Percentiles rank a stretch among this genome's conserved stretches.
Conservation (phyloP, 352 stramenopile genomes). For the Pythium rhizo-oryzae region DNA sequence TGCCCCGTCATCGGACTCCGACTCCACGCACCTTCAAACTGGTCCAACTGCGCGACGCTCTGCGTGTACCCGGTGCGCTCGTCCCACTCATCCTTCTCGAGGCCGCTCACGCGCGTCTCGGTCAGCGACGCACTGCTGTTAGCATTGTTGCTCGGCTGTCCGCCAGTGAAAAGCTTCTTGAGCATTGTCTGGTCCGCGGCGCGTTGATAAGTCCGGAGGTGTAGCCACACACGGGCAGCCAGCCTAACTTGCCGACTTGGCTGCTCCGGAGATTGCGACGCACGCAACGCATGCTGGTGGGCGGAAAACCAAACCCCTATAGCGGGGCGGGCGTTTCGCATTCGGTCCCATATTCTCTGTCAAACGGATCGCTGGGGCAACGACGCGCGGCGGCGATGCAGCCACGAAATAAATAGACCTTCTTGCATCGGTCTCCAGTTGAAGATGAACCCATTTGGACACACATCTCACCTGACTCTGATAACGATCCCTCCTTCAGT, state of each 20-base stretch:
- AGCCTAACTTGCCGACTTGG: too few species aligned
- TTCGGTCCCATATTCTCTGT: too few species aligned
- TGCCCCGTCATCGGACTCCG: too few species aligned
- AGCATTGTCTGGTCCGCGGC: constrained; percentile 40
- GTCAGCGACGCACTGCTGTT: constrained; percentile 12
- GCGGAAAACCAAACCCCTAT: too few species aligned
- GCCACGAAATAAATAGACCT: too few species aligned
- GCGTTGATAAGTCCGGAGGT: background rate
- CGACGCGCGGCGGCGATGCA: too few species aligned
- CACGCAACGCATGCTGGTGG: background rate
- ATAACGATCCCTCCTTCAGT: background rate
- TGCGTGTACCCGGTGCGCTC: constrained; percentile 15
- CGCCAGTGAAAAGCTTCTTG: constrained; percentile 53
- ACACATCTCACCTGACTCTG: constrained; percentile 9
- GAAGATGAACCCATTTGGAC: constrained; percentile 15
- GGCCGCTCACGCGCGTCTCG: background rate
- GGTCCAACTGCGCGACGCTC: constrained; percentile 24
- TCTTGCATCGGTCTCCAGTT: background rate
- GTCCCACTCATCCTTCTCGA: constrained; percentile 20
- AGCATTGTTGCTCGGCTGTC: constrained; percentile 21
- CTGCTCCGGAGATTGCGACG: background rate
- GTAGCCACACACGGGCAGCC: background rate
- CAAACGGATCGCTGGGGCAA: too few species aligned
- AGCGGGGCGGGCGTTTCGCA: background rate
- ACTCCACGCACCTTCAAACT: constrained; percentile 28